Evolutionary conservation across 257 asterid genomes (phyloP), one percentile per base, ranked within the genome.

Genomic region (Prunella vulgaris): DNA sequence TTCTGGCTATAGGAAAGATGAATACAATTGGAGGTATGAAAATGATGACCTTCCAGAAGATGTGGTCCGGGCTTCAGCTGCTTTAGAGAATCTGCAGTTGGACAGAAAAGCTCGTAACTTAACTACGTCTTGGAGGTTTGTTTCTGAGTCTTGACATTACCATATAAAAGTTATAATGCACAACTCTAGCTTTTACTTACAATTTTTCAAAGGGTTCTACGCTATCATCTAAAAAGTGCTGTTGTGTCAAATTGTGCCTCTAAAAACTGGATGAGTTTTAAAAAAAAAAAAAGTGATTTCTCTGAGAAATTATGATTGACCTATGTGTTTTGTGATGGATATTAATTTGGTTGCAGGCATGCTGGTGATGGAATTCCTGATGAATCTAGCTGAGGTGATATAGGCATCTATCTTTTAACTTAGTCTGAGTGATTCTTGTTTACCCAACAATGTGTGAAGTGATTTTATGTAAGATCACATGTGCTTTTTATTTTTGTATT

Each of bases 41-140:
- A 83, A 78, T 18, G 96, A 88, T 44, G 97, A 91, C 48, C 80
- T 82, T 68, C 79, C 96, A 14, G 95, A 87, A 62, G 97, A 94
- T 40, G 90, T 89, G 61, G 82, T 71, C 49, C 93, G 85, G 57
- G 88, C 97, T 35, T 86, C 99, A 30, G 76, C 97, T 78, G 97
- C 98, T 21, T 74, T 91, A 81, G 98, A 94, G 80, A 94, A 89
- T 84, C 89, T 94, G 81, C 98, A 94, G 78, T 74, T 94, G 82
- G 98, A 94, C 65, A 85, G 96, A 81, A 94, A 91, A 84, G 89
- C 99, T 69, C 88, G 97, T 54, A 91, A 86, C 10, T 77, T 91
- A 61, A 83, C 92, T 70, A 79, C 90, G 51, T 91, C 96, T 32
- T 94, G 97, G 99, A 80, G 97, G 99, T 91, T 76, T 48, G 86